These are phyloP conservation scores for Podospora conica DNA, from an alignment of 495 filamentous ascomycete species.

Conservation along the genomic window DNA sequence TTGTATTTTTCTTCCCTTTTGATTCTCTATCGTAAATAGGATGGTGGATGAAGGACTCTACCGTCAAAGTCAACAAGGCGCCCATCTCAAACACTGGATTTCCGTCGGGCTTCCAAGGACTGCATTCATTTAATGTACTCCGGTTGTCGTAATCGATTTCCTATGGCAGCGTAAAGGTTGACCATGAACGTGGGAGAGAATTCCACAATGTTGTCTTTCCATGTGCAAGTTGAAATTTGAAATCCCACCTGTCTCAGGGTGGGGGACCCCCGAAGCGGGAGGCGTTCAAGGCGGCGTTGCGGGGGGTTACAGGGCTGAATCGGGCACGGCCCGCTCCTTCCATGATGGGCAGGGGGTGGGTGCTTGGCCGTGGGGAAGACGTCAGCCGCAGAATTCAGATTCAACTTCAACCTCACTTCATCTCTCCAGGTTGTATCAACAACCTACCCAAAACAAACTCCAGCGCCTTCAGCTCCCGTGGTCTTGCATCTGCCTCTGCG, in stretches of 20 bases:
- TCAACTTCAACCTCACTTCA: slow-evolving; percentile 1
- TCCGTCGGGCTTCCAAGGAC: neutral
- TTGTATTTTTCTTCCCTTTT: too few species aligned
- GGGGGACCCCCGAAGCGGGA: neutral
- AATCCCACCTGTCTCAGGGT: neutral
- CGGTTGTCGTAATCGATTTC: too few species aligned
- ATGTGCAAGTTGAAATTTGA: neutral
- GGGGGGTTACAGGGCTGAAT: neutral
- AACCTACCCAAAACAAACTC: neutral
- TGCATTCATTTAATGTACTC: too few species aligned
- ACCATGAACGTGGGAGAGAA: too few species aligned
- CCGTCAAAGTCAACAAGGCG: too few species aligned
- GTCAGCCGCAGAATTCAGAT: slow-evolving; percentile 1
- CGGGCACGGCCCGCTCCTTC: neutral
- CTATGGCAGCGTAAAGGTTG: too few species aligned
- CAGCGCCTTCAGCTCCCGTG: neutral
- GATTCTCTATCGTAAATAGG: too few species aligned
- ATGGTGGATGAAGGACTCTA: too few species aligned
- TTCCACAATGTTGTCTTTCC: neutral
- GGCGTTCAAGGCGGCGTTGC: neutral
- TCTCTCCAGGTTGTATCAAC: neutral
- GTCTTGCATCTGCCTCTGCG: too few species aligned
- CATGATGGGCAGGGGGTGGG: neutral
- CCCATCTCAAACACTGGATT: too few species aligned
- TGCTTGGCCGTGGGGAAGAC: neutral